Base-by-base conservation (phyloP, 1,139 yeast species). In the Geotrichum siamense region DNA sequence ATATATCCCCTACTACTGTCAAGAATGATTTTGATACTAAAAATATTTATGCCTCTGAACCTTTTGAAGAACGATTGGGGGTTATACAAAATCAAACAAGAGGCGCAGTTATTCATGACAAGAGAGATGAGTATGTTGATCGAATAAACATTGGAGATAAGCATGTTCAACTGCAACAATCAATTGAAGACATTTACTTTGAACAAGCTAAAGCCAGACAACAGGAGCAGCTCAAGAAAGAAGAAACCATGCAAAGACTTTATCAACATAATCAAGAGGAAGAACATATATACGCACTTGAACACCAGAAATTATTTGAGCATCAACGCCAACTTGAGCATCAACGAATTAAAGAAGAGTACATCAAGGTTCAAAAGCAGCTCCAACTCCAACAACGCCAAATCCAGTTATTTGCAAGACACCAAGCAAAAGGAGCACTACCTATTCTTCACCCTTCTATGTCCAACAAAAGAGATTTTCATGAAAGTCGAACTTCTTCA, bases 91-190 rank as follows among this genome's bases (percentile, higher is more conserved):
- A n/a, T n/a, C n/a, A n/a, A n/a, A n/a, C n/a, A n/a, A n/a, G n/a
- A n/a, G n/a, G n/a, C n/a, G n/a, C n/a, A n/a, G n/a, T n/a, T n/a
- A n/a, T n/a, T n/a, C n/a, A n/a, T n/a, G n/a, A n/a, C n/a, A n/a
- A n/a, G n/a, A n/a, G n/a, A n/a, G n/a, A n/a, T n/a, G n/a, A n/a
- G n/a, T n/a, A n/a, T n/a, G n/a, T n/a, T n/a, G n/a, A n/a, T n/a
- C n/a, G n/a, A n/a, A n/a, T n/a, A n/a, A n/a, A n/a, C n/a, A 33
- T 26, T 33, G 5, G 16, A 5, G 26, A 25, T n/a, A 33, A 21
- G n/a, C 37, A 33, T n/a, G 37, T 33, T 33, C 37, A 33, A 33
- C 9, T 33, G 25, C 37, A 33, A 9, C 19, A 33, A 21, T 33
- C 37, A 9, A 33, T 33, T 21, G 37, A 33, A 13, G 37, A 33